Percentiles rank a stretch among this genome's conserved stretches.
These are phyloP conservation scores for Candida nanaspora DNA, from an alignment of 805 yeast genomes.

Conservation along the genomic window DNA sequence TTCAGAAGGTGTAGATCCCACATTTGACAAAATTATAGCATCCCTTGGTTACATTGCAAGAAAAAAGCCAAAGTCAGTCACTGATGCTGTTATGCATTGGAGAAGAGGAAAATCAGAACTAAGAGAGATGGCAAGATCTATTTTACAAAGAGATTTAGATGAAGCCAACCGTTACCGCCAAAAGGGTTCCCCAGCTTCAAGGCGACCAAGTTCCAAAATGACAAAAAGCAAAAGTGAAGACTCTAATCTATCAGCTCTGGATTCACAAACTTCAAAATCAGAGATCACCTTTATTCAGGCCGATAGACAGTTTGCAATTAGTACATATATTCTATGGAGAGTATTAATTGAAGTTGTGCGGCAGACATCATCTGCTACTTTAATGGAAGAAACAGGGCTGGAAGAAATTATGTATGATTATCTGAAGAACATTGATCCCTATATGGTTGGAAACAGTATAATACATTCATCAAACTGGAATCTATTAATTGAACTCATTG, in stretches of 20 bases:
- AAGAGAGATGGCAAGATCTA: constrained; percentile 55
- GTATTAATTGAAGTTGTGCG: constrained; percentile 88
- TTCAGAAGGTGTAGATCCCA: constrained; percentile 80
- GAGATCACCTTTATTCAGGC: constrained; percentile 72
- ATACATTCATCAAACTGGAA: constrained; percentile 93
- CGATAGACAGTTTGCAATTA: constrained; percentile 78
- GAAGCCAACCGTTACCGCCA: constrained; percentile 9
- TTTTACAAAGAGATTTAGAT: constrained; percentile 33
- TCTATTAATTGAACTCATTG: constrained; percentile 79
- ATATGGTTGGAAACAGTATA: constrained; percentile 52
- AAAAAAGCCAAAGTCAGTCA: constrained; percentile 87
- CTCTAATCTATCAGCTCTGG: constrained; percentile 11
- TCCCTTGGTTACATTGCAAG: constrained; percentile 89
- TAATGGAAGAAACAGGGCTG: constrained; percentile 73
- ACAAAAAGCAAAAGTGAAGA: background rate
- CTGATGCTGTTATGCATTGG: constrained; percentile 98
- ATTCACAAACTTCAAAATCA: constrained; percentile 30
- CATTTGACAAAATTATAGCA: constrained; percentile 77
- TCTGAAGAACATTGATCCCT: constrained; percentile 80
- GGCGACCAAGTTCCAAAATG: background rate
- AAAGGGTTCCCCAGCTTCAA: constrained; percentile 12
- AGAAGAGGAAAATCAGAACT: constrained; percentile 87
- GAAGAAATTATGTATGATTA: constrained; percentile 94
- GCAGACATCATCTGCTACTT: constrained; percentile 68
- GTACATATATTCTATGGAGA: constrained; percentile 83